A percentile compares a stretch with the other conserved stretches of the same genome.
Evolutionary conservation across 495 filamentous ascomycete genomes (phyloP).

Genomic region (Penicillium angulare): DNA sequence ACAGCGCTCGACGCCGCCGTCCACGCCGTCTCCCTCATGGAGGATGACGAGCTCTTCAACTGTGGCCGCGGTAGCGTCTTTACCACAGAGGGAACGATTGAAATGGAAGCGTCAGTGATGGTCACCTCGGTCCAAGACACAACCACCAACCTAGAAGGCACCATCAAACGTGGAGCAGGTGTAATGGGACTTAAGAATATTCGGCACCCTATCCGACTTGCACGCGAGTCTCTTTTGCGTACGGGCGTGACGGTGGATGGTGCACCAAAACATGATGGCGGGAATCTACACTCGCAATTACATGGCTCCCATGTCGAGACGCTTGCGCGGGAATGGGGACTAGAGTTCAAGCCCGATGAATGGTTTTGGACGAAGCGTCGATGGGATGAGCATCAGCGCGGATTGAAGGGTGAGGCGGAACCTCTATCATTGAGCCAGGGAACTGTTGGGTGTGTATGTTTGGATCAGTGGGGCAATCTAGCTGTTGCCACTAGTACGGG

Average conservation of each 20-base stretch:
- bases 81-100: conserved; percentile 75
- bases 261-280: conserved; percentile 34
- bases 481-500: conserved; percentile 85
- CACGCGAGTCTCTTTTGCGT: conserved; percentile 66
- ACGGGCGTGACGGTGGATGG: conserved; percentile 37
- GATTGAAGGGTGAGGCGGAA: conserved; percentile 50
- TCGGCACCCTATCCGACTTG: conserved; percentile 77
- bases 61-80: conserved; percentile 83
- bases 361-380: conserved; percentile 79
- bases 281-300: conserved; percentile 65
- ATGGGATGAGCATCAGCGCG: conserved; percentile 80
- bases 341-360: conserved; percentile 62
- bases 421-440: conserved; percentile 57
- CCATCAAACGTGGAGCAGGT: conserved; percentile 72
- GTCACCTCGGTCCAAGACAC: conserved; percentile 47
- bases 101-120: conserved; percentile 92
- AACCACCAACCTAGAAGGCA: conserved; percentile 29
- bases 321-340: conserved; percentile 62
- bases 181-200: conserved; percentile 69
- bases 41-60: conserved; percentile 85
- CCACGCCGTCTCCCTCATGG: conserved; percentile 72
- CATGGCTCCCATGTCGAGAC: conserved; percentile 63
- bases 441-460: conserved; percentile 77
- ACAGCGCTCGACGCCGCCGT: conserved; percentile 71
- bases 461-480: conserved; percentile 70